phyloP scores from a whole-genome alignment of 805 yeast species.

The Millerozyma acaciae region DNA sequence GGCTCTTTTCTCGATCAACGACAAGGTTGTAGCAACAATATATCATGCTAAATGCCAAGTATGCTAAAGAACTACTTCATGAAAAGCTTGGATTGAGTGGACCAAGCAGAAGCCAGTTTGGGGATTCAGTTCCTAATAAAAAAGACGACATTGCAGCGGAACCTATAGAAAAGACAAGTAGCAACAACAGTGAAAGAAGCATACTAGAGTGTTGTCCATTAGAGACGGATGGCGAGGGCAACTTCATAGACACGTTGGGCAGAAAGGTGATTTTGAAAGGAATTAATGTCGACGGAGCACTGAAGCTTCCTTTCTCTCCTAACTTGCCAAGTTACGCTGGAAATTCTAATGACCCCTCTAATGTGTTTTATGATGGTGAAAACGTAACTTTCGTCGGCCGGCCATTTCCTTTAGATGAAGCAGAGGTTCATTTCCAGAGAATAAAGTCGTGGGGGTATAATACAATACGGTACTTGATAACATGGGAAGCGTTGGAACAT shows the following conservation, averaged over 20 bases:
- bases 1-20: no score
- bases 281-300: conserved; percentile 71
- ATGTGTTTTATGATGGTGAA: conserved; percentile 66
- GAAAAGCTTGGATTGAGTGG: no score
- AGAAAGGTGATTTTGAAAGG: conserved; percentile 69
- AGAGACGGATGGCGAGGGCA: conserved; percentile 39
- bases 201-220: conserved; percentile 20
- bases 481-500: conserved; percentile 95
- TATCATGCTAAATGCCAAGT: no score
- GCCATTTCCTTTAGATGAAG: conserved; percentile 76
- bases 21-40: no score
- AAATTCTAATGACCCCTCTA: conserved; percentile 28
- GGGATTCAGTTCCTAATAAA: no score
- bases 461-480: conserved; percentile 66
- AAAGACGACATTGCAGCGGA: background rate
- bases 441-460: conserved; percentile 82
- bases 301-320: conserved; percentile 67
- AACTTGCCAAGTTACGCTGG: conserved; percentile 39
- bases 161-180: background rate
- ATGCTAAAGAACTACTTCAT: no score
- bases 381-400: conserved; percentile 76
- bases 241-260: conserved; percentile 54
- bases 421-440: conserved; percentile 61
- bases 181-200: conserved; percentile 1
- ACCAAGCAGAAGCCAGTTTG: no score